Base-by-base conservation (phyloP, 306 rosid genomes). In the Ormosia semicastrata region DNA sequence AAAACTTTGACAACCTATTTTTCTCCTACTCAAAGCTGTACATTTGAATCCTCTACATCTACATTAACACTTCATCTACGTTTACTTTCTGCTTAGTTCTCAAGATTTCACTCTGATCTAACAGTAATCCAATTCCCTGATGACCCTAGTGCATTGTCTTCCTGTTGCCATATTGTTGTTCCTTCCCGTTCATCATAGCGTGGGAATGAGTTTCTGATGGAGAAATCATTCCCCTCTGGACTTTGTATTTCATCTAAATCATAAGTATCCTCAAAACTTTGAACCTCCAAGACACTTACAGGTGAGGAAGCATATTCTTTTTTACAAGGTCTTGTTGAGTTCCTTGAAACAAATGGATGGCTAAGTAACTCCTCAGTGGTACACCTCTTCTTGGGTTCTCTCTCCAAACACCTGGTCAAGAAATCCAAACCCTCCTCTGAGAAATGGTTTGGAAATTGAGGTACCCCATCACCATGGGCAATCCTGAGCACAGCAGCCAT, bases 81-180 rank as follows among this genome's bases (percentile, higher is more conserved):
- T 15, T 59, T 50, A 44, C 37, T 4, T 39, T 47, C 2, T 49
- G 6, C 15, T 56, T 39, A 9, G 12, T 8, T 39, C 13, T 65
- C 53, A 52, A 6, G 30, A 34, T 10, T 68, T 73, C 72, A 82
- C 11, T 75, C 54, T 47, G 85, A 88, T 66, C 95, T 89, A 69
- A 91, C 85, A 29, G 88, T 88, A 68, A 91, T 85, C 95, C 95
- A 91, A 64, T 72, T 81, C 53, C 84, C 88, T 36, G 88, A 86
- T 58, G 87, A 82, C 46, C 78, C 78, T 2, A 77, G 66, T 18
- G 18, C 66, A 82, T 33, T 52, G 54, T 81, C 89, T 59, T 34
- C 66, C n/a, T 7, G 64, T 33, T 86, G 67, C 81, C 68, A 58
- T 18, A n/a, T 43, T 63, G 65, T 8, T 33, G 17, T 67, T 62